A percentile compares a stretch with the other conserved stretches of the same genome.
These are phyloP conservation scores for Geotrichum candidum DNA, from an alignment of 1,139 yeast genomes.

Conservation along the genomic window DNA sequence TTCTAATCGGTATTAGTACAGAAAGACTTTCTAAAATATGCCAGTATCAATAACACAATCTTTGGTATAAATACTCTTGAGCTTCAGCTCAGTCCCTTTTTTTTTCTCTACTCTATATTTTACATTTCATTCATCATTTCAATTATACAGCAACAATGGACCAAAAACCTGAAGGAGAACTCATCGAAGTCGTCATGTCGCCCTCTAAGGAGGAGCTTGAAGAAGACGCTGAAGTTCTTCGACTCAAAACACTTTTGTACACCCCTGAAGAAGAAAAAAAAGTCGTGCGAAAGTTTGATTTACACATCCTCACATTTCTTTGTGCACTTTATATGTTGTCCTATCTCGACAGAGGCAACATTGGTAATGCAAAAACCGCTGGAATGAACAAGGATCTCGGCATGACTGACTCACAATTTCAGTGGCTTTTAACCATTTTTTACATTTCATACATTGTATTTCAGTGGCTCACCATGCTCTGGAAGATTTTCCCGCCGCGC, in stretches of 20 bases:
- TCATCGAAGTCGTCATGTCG: not conserved
- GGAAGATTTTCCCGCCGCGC: constrained; percentile 17
- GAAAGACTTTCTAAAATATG: too few relatives aligned
- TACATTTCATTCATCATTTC: not conserved
- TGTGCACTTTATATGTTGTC: constrained; percentile 27
- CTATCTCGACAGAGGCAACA: constrained; percentile 41
- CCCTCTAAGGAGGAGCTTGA: constrained; percentile 18
- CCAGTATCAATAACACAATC: too few relatives aligned
- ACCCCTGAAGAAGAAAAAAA: constrained; percentile 19
- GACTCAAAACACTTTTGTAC: constrained; percentile 33
- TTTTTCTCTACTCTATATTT: not conserved
- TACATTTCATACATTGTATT: constrained; percentile 30
- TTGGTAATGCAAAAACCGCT: constrained; percentile 48
- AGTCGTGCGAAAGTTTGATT: constrained; percentile 24
- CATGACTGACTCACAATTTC: constrained; percentile 40
- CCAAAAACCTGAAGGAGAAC: not conserved
- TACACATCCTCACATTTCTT: constrained; percentile 24
- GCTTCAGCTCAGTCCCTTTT: not conserved
- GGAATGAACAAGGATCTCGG: constrained; percentile 46
- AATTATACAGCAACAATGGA: not conserved
- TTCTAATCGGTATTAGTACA: too few relatives aligned
- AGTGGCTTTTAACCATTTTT: constrained; percentile 21
- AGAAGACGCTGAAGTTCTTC: constrained; percentile 37
- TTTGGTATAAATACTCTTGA: not conserved
- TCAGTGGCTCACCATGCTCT: constrained; percentile 21